Evolutionary conservation across 805 yeast species (phyloP), one percentile per base, ranked within the genome.

Genomic region (Saccharomyces mikatae): DNA sequence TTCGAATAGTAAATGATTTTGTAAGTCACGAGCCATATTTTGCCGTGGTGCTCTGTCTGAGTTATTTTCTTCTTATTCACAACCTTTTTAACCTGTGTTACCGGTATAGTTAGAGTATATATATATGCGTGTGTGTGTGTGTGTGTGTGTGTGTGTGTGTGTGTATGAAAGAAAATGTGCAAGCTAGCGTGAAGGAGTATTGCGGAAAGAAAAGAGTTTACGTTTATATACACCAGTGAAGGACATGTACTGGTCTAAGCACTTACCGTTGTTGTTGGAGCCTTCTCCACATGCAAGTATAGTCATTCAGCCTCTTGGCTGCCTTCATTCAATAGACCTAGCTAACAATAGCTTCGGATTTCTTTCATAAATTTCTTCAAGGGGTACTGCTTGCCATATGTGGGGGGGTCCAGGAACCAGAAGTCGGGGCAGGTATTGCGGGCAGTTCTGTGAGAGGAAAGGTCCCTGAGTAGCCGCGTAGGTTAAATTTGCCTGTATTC

Each of bases 1-100:
- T 75, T 92, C 99, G 66, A 92, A 90, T 50, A 94, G 79, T 53
- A 91, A 76, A 68, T 89, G 97, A 70, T 88, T 85, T 64, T 86
- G 82, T 58, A 92, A 84, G 76, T 89, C 96, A 73, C 98, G 81
- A 31, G 86, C 74, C 89, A 86, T 86, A 6, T 14, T 36, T 21
- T 11, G 11, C 44, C 10, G 44, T n/a, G 11, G 24, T 36, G 22
- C 24, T 36, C 11, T 13, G 5, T 31, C 17, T 31, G 6, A 3
- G 17, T 14, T 36, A 36, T 21, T 36, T 4, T 6, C 22, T 17
- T 36, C 10, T 36, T 8, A 3, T 17, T 36, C 44, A 17, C 22
- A 36, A 22, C 21, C 6, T 36, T 17, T 36, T 22, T 11, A 17
- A 22, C 22, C 24, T 36, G 24, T 36, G 44, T 17, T 36, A 17